These are phyloP conservation scores for Populus hybrid DNA, from an alignment of 441 rosid species.

Conservation along the genomic window DNA sequence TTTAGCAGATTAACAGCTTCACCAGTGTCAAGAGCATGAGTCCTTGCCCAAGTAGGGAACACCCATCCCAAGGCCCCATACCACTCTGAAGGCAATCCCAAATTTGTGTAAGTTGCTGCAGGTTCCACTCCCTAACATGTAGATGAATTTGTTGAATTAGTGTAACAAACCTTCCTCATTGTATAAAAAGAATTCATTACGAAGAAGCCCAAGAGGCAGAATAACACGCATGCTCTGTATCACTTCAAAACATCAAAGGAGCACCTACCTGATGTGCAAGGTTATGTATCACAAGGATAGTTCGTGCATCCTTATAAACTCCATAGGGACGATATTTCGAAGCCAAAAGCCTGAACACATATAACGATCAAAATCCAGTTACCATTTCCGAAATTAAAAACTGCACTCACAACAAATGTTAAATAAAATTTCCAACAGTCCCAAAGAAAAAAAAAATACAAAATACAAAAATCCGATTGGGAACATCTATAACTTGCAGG, in stretches of 20 bases:
- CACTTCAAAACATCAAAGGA: constrained; percentile 10
- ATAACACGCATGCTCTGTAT: not conserved
- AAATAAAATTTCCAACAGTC: not conserved
- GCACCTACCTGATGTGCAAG: constrained; percentile 87
- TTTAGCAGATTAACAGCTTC: constrained; percentile 93
- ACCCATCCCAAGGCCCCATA: constrained; percentile 93
- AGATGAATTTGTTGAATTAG: constrained; percentile 7
- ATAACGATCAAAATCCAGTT: constrained; percentile 5
- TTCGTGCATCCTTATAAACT: constrained; percentile 85
- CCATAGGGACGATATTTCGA: constrained; percentile 81
- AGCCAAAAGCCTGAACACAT: constrained; percentile 73
- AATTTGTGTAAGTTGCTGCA: constrained; percentile 59
- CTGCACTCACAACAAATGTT: not conserved
- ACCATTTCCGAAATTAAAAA: not conserved
- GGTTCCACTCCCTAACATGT: constrained; percentile 85
- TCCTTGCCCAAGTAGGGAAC: constrained; percentile 95
- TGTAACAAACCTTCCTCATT: not conserved
- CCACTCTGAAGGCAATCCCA: constrained; percentile 86
- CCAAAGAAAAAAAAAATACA: not conserved
- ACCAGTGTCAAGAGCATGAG: constrained; percentile 99
- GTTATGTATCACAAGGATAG: constrained; percentile 80
- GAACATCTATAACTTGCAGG: not conserved
- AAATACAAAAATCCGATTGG: not conserved
- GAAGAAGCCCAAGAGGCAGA: not conserved
- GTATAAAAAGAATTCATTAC: not conserved